Percentiles rank a stretch among this genome's conserved stretches.
phyloP scores from a whole-genome alignment of 2,329 filamentous ascomycete genomes.

The Aspergillus candidus region DNA sequence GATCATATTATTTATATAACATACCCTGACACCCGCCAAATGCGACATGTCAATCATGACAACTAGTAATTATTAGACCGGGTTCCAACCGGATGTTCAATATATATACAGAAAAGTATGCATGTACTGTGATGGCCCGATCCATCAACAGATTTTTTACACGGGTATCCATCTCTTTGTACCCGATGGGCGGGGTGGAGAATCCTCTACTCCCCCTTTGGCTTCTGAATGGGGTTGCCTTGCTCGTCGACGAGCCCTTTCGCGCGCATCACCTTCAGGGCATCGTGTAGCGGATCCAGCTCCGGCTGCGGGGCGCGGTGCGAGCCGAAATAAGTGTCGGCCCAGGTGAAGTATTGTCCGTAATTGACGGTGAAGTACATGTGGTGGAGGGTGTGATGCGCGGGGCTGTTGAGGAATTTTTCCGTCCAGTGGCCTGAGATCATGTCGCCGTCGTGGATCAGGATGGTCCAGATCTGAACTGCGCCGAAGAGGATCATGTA shows the following conservation, averaged over 20 bases:
- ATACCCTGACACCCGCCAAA: no score
- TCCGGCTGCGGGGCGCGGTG: conserved; percentile 46
- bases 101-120: no score
- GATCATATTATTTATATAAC: no score
- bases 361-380: conserved; percentile 77
- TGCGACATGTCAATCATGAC: no score
- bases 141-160: no score
- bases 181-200: no score
- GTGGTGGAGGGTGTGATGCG: conserved; percentile 89
- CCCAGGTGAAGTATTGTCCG: conserved; percentile 77
- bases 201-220: background rate
- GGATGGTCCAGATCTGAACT: conserved; percentile 83
- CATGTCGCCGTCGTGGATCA: conserved; percentile 75
- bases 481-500: conserved; percentile 73
- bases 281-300: conserved; percentile 1
- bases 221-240: background rate
- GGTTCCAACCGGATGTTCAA: no score
- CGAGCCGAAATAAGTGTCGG: conserved; percentile 71
- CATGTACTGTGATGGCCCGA: no score
- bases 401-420: conserved; percentile 72
- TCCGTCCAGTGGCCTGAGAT: conserved; percentile 2
- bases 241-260: background rate
- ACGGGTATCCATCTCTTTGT: no score
- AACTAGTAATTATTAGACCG: no score
- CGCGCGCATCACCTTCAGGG: background rate